These are phyloP conservation scores for Diaporthe helianthi DNA, from an alignment of 2,329 filamentous ascomycete species.

Conservation along the genomic window DNA sequence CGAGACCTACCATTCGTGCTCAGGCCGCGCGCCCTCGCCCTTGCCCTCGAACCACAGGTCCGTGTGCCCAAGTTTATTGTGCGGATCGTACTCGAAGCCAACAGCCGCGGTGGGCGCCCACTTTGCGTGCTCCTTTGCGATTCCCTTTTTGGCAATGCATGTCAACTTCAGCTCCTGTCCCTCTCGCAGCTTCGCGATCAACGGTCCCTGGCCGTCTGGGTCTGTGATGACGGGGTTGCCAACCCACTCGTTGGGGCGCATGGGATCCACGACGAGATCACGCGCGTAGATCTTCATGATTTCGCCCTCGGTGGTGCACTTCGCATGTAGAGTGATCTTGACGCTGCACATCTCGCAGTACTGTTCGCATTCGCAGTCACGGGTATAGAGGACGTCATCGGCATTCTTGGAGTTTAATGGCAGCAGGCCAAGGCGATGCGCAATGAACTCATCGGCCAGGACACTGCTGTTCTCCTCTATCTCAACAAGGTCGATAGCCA, in stretches of 20 bases:
- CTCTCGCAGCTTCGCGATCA: slow-evolving; percentile 89
- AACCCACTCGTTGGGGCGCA: slow-evolving; percentile 74
- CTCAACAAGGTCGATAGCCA: slow-evolving; percentile 94
- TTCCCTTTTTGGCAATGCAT: slow-evolving; percentile 97
- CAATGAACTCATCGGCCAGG: slow-evolving; percentile 93
- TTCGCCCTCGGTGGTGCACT: slow-evolving; percentile 78
- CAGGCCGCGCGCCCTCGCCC: slow-evolving; percentile 48
- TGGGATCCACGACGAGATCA: slow-evolving; percentile 77
- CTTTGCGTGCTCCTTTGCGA: slow-evolving; percentile 98
- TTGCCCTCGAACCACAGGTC: slow-evolving; percentile 87
- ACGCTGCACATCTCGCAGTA: slow-evolving; percentile 94
- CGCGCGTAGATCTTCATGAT: slow-evolving; percentile 94
- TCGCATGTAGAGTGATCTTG: slow-evolving; percentile 81
- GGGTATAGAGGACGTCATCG: slow-evolving; percentile 82
- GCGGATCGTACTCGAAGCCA: slow-evolving; percentile 97
- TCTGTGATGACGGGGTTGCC: slow-evolving; percentile 87
- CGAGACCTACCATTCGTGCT: slow-evolving; percentile 78
- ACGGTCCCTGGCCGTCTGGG: slow-evolving; percentile 77
- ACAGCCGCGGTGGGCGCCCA: slow-evolving; percentile 94
- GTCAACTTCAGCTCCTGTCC: slow-evolving; percentile 90
- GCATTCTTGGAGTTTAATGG: slow-evolving; percentile 86
- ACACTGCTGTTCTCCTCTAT: slow-evolving; percentile 95
- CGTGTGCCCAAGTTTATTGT: slow-evolving; percentile 92
- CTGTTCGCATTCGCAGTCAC: slow-evolving; percentile 96
- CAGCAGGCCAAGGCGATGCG: slow-evolving; percentile 88